Percentiles rank a stretch among this genome's conserved stretches.
Evolutionary conservation across 2,329 filamentous ascomycete species (phyloP).

Genomic region (Aspergillus versicolor): DNA sequence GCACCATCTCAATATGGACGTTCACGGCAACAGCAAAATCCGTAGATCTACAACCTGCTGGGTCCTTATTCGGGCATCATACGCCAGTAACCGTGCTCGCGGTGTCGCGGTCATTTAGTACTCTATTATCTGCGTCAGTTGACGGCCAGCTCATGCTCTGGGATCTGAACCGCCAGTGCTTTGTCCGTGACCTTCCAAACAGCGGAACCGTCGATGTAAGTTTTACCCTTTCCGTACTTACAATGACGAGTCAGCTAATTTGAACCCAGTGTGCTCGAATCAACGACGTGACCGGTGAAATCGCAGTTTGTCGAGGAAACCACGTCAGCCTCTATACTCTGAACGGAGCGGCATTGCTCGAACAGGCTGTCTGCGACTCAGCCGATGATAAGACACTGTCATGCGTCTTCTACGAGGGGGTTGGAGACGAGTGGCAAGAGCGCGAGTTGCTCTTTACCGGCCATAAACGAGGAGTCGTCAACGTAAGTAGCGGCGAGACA

Average conservation of each 20-base stretch:
- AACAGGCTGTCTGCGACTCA: conserved; percentile 73
- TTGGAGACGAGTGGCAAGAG: conserved; percentile 87
- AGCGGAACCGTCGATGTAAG: conserved; percentile 52
- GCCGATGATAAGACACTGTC: conserved; percentile 75
- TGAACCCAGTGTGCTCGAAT: conserved; percentile 72
- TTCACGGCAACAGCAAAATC: conserved; percentile 65
- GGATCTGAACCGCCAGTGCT: conserved; percentile 89
- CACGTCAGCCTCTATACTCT: conserved; percentile 78
- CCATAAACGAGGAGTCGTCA: conserved; percentile 78
- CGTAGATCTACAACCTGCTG: conserved; percentile 75
- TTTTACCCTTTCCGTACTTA: not conserved
- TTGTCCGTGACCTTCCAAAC: conserved; percentile 71
- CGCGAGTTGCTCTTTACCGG: conserved; percentile 85
- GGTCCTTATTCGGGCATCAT: conserved; percentile 87
- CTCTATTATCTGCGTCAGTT: conserved; percentile 76
- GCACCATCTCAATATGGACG: conserved; percentile 81
- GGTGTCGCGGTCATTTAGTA: conserved; percentile 83
- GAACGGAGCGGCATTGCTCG: conserved; percentile 78
- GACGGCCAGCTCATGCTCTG: conserved; percentile 86
- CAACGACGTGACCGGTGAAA: conserved; percentile 87
- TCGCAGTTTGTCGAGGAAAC: conserved; percentile 77
- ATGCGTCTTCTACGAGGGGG: conserved; percentile 90
- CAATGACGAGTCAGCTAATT: not conserved
- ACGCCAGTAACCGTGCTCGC: conserved; percentile 78
- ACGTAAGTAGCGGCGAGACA: conserved; percentile 45